phyloP scores from a whole-genome alignment of 2,329 filamentous ascomycete species.

The Sporothrix curviconia region DNA sequence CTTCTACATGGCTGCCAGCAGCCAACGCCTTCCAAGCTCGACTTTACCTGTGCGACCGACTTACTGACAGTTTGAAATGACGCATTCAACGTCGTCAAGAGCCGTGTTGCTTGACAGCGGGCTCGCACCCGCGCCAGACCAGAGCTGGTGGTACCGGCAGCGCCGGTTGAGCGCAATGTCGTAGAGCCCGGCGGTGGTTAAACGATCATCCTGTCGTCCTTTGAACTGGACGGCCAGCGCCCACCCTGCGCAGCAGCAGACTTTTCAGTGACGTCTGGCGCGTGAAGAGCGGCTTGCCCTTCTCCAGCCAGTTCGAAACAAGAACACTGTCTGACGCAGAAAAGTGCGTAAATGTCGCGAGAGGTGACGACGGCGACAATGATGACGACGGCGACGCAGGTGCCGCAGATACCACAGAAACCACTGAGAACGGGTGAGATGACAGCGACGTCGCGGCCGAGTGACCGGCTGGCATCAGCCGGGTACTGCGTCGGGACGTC shows the following conservation, averaged over 20 bases:
- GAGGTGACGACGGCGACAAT: too few species aligned
- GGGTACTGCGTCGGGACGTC: not conserved
- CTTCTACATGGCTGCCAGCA: too few species aligned
- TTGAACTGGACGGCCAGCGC: too few species aligned
- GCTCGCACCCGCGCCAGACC: conserved; percentile 10
- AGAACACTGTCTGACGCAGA: not conserved
- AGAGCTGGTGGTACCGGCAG: conserved; percentile 8
- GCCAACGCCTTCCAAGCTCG: too few species aligned
- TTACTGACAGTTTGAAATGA: too few species aligned
- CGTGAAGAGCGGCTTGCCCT: conserved; percentile 9
- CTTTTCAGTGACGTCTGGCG: not conserved
- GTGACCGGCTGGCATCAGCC: not conserved
- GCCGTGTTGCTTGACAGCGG: not conserved
- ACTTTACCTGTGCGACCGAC: too few species aligned
- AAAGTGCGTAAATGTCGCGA: not conserved
- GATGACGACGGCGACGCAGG: not conserved
- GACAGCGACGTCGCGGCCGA: too few species aligned
- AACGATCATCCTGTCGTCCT: too few species aligned
- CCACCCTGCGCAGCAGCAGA: not conserved
- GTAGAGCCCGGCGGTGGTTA: not conserved
- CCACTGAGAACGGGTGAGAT: not conserved
- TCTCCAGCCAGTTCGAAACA: not conserved
- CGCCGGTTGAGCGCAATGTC: conserved; percentile 2
- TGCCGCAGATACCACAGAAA: too few species aligned
- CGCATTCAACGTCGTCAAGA: not conserved